Evolutionary conservation across 345 rosid genomes (phyloP).

Genomic region (Rubroshorea leprosula): DNA sequence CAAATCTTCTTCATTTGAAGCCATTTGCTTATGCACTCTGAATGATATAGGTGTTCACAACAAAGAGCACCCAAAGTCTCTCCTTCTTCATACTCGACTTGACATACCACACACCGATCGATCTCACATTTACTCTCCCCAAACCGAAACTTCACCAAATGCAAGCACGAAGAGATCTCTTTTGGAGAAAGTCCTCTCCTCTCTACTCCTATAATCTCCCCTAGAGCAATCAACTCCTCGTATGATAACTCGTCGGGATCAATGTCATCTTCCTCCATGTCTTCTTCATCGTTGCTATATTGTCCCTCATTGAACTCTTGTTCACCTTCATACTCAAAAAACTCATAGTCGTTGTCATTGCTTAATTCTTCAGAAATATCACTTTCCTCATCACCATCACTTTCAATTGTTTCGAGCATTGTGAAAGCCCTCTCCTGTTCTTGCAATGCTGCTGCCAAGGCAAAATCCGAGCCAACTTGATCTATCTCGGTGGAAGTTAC

Average conservation of each 20-base stretch:
- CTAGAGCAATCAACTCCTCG: conserved; percentile 65
- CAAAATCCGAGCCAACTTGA: conserved; percentile 36
- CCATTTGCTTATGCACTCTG: conserved; percentile 62
- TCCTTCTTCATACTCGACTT: conserved; percentile 60
- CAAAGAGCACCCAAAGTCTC: conserved; percentile 45
- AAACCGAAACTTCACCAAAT: conserved; percentile 8
- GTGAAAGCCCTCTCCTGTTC: conserved; percentile 27
- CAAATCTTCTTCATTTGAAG: conserved; percentile 62
- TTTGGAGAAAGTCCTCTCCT: conserved; percentile 41
- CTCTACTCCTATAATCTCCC: conserved; percentile 62
- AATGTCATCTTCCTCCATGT: conserved; percentile 52
- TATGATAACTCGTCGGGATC: conserved; percentile 66
- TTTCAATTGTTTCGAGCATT: conserved; percentile 30
- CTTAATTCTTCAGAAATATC: not conserved
- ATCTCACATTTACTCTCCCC: conserved; percentile 22
- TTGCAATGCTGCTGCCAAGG: conserved; percentile 33
- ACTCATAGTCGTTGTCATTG: conserved; percentile 33
- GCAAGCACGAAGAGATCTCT: conserved; percentile 40
- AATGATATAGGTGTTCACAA: conserved; percentile 63
- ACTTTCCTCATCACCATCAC: conserved; percentile 28
- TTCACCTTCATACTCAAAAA: conserved; percentile 28
- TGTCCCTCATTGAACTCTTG: conserved; percentile 41
- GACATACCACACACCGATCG: conserved; percentile 75
- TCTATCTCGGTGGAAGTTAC: conserved; percentile 18
- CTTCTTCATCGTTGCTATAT: conserved; percentile 30